These are phyloP conservation scores for Nicotiana rustica DNA, from an alignment of 305 asterid genomes.

Conservation along the genomic window DNA sequence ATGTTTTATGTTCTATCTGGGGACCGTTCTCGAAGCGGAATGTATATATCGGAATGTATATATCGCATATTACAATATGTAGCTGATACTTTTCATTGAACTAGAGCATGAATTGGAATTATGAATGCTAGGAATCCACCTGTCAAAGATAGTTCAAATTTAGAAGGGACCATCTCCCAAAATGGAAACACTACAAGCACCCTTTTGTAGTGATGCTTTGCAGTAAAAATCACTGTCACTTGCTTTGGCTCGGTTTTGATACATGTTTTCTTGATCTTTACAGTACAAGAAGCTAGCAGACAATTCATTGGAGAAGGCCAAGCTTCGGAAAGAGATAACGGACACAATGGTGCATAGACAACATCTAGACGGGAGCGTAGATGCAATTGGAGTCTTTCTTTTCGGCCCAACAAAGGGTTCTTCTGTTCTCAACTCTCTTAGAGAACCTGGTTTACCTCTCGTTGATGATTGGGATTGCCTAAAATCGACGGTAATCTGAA, in stretches of 20 bases:
- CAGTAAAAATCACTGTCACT: not conserved
- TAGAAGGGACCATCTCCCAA: not conserved
- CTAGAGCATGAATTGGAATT: constrained; percentile 5
- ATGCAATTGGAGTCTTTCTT: constrained; percentile 57
- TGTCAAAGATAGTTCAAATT: not conserved
- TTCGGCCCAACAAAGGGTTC: constrained; percentile 66
- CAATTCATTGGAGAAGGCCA: constrained; percentile 47
- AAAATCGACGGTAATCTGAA: constrained; percentile 64
- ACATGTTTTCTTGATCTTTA: not conserved
- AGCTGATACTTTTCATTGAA: not conserved
- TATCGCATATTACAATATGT: not conserved
- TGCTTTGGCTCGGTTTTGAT: not conserved
- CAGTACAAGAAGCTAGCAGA: constrained; percentile 63
- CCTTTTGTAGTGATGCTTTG: not conserved
- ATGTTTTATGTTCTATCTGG: not conserved
- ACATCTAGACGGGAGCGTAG: constrained; percentile 71
- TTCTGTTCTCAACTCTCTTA: constrained; percentile 47
- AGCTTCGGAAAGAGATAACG: constrained; percentile 59
- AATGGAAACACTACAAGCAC: not conserved
- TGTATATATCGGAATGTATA: no score
- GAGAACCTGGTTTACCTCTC: constrained; percentile 62
- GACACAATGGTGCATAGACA: constrained; percentile 59
- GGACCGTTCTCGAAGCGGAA: not conserved
- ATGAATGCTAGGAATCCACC: not conserved
- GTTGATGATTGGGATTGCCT: constrained; percentile 92